Evolutionary conservation across 2,329 filamentous ascomycete species (phyloP), one percentile per base, ranked within the genome.

Genomic region (Beauveria medogensis): DNA sequence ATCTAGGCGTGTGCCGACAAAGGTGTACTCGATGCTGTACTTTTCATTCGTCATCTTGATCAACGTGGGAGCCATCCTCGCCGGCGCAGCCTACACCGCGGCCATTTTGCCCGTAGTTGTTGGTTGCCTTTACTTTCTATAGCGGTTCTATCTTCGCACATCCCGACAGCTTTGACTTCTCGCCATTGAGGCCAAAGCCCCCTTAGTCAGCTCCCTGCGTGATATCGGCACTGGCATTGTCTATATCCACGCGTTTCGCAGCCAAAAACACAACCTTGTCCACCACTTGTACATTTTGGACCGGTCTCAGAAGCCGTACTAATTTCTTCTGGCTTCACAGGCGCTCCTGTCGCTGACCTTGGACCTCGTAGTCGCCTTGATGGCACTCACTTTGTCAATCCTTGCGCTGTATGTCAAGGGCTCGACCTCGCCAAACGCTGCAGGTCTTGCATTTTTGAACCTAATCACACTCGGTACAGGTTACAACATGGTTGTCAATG

Each of bases 271-370:
- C 22, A 18, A 30, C 4, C 43, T 48, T 34, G 6, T 14, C 14
- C 28, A 40, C 26, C 30, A 26, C 8, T 47, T 56, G 9, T 8
- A n/a, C 14, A 14, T 34, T 5, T 8, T 61, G 8, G 59, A 61
- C 16, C 16, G 34, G 16, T 56, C 59, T 4, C 59, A 61, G 16
- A 61, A 61, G 34, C 52, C 53, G 2, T 56, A 51, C 28, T 61
- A 56, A 7, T 20, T 12, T 18, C 6, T 60, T 7, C 41, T 54
- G 9, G 16, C 48, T 18, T 40, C 43, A 6, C 48, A 55, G 3
- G 10, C n/a, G 1, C 48, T 44, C 8, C 18, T 60, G 28, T 6
- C 1, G 3, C 7, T 60, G 9, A n/a, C 40, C 2, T 5, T 60
- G 30, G 58, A 60, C 10, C 14, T 55, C 5, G 7, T 55, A n/a